Evolutionary conservation across 768 basidiomycete species (phyloP), one percentile per base, ranked within the genome.

Genomic region (Pisolithus orientalis): DNA sequence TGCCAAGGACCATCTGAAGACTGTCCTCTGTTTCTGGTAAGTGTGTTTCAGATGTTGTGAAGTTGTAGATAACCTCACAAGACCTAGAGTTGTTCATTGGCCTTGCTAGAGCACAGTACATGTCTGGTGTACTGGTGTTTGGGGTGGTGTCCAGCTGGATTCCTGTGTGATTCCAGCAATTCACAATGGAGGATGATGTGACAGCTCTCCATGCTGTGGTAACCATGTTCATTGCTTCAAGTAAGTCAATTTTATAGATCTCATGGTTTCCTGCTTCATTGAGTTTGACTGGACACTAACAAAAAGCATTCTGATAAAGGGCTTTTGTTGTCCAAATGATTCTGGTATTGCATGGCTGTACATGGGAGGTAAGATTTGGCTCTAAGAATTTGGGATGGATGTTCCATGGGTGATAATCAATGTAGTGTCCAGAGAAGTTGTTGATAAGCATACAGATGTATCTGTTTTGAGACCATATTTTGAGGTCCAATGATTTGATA

Each of bases 161-260:
- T 49, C 27, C 40, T 0, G 50, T 52, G 31, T 55, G 54, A 13
- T 52, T 29, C 50, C 54, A 55, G 17, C 50, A 55, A n/a, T 55
- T 46, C 32, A 10, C 5, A 10, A 51, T 51, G 27, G 70, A 71
- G n/a, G 45, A 47, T 1, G 53, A n/a, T 28, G 50, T 48, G n/a
- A 73, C 57, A 6, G 37, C 38, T 7, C 59, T 34, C 70, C 73
- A 75, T 5, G 68, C 68, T 27, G 60, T 55, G 21, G 59, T 52
- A 57, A 73, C 62, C 8, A 56, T 49, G 63, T 74, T 71, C 7
- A 58, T 25, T 10, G 28, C 68, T 47, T 70, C 57, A 17, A 71
- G 64, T 25, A 67, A 54, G 51, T 69, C 60, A 39, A 75, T 67
- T 43, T 71, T 66, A 56, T 70, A 74, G 28, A 72, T 68, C 14